Evolutionary conservation across 169 alveolate species (phyloP).

Genomic region (Babesia divergens): DNA sequence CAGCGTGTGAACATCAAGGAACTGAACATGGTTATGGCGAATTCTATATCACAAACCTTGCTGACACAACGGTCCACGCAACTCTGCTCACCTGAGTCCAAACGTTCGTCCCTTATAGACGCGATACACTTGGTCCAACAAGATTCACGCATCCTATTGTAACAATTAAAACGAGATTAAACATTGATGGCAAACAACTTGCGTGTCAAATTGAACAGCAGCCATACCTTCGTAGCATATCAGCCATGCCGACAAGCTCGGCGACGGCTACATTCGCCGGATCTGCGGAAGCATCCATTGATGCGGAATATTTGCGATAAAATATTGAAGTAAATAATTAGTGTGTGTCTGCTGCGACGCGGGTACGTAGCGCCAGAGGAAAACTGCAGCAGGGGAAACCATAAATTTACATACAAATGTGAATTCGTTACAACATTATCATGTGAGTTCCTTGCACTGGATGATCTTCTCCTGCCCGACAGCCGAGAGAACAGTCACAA

Average conservation of each 20-base stretch:
- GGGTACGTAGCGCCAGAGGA: neutral
- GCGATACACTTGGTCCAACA: constrained; percentile 80
- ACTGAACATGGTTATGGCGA: constrained; percentile 8
- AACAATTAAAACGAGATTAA: neutral
- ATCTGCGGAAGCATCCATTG: constrained; percentile 39
- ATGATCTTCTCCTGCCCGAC: constrained; percentile 88
- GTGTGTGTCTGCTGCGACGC: neutral
- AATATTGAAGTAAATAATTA: neutral
- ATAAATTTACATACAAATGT: neutral
- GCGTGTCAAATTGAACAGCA: neutral
- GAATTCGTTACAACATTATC: neutral
- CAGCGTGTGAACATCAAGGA: constrained; percentile 56
- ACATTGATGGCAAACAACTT: neutral
- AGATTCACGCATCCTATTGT: constrained; percentile 75
- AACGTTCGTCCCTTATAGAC: constrained; percentile 59
- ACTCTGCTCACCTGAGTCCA: constrained; percentile 76
- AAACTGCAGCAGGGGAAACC: neutral
- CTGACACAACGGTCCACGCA: constrained; percentile 79
- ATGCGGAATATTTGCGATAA: neutral
- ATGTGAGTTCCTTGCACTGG: constrained; percentile 77
- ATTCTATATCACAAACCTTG: constrained; percentile 45
- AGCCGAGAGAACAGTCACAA: constrained; percentile 88
- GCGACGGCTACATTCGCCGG: constrained; percentile 76
- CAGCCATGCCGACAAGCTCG: constrained; percentile 80
- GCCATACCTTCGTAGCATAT: constrained; percentile 68